These are phyloP conservation scores for Neofusicoccum laricinum DNA, from an alignment of 2,329 filamentous ascomycete species.

Conservation along the genomic window DNA sequence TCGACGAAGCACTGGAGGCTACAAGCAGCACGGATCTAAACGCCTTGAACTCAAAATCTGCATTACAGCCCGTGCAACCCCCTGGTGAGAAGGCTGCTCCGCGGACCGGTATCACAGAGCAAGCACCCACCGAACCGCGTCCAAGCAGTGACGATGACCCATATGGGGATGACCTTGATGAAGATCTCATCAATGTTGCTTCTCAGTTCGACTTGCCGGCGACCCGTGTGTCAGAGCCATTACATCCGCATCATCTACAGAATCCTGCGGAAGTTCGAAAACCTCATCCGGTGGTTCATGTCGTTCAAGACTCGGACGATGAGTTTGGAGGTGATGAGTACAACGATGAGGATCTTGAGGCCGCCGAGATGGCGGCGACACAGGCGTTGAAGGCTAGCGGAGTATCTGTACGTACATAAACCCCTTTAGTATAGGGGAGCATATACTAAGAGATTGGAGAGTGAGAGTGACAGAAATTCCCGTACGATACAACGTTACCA, in stretches of 20 bases:
- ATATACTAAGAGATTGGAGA: slow-evolving; percentile 64
- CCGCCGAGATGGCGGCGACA: slow-evolving; percentile 69
- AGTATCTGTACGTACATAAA: slow-evolving; percentile 18
- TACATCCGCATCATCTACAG: neutral
- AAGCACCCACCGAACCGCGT: neutral
- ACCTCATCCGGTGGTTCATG: neutral
- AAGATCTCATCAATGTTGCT: slow-evolving; percentile 57
- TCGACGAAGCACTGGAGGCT: slow-evolving; percentile 12
- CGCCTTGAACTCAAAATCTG: neutral
- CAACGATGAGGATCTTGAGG: slow-evolving; percentile 68
- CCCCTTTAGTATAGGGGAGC: slow-evolving; percentile 15
- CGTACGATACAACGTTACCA: slow-evolving; percentile 84
- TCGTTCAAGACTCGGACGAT: slow-evolving; percentile 55
- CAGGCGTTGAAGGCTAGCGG: slow-evolving; percentile 55
- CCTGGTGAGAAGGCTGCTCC: neutral
- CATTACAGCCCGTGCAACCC: neutral
- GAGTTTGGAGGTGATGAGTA: slow-evolving; percentile 68
- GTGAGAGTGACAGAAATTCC: slow-evolving; percentile 56
- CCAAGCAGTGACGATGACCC: slow-evolving; percentile 42
- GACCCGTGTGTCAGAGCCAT: neutral
- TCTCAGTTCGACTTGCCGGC: slow-evolving; percentile 45
- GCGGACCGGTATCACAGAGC: no score
- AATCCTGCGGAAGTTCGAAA: neutral
- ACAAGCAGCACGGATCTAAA: neutral
- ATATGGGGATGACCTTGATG: slow-evolving; percentile 51